These are phyloP conservation scores for Endocalyx cinctus DNA, from an alignment of 2,329 filamentous ascomycete species.

Conservation along the genomic window DNA sequence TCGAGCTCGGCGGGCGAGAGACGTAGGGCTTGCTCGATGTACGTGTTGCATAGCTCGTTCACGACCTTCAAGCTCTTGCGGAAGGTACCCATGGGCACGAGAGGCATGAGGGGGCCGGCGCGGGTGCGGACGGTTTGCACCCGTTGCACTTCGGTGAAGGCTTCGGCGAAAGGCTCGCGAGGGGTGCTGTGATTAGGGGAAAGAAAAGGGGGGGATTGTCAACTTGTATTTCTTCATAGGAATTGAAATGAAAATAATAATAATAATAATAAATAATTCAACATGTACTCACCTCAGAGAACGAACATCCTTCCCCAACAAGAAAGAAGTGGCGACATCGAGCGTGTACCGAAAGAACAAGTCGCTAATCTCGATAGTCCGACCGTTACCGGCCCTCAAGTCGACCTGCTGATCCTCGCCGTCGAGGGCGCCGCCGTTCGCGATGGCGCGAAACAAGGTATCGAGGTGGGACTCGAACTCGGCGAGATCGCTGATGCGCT, in stretches of 20 bases:
- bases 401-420: conserved; percentile 62
- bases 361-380: conserved; percentile 64
- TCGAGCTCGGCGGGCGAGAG: conserved; percentile 69
- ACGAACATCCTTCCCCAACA: conserved; percentile 72
- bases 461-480: conserved; percentile 77
- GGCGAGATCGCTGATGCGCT: conserved; percentile 76
- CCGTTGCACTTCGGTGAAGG: conserved; percentile 75
- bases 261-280: too few species aligned
- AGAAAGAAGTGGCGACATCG: conserved; percentile 81
- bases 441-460: conserved; percentile 65
- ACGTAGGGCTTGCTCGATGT: conserved; percentile 68
- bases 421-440: conserved; percentile 51
- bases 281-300: conserved; percentile 43
- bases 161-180: conserved; percentile 67
- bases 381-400: conserved; percentile 55
- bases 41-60: conserved; percentile 71
- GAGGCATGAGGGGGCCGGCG: conserved; percentile 55
- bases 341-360: conserved; percentile 83
- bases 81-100: conserved; percentile 64
- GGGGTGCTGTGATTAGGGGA: conserved; percentile 44
- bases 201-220: too few species aligned
- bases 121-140: conserved; percentile 65
- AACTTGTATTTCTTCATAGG: too few species aligned
- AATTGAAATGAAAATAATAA: too few species aligned
- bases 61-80: conserved; percentile 60